Evolutionary conservation across 1,139 yeast genomes (phyloP).

Genomic region (Blastobotrys arbuscula): DNA sequence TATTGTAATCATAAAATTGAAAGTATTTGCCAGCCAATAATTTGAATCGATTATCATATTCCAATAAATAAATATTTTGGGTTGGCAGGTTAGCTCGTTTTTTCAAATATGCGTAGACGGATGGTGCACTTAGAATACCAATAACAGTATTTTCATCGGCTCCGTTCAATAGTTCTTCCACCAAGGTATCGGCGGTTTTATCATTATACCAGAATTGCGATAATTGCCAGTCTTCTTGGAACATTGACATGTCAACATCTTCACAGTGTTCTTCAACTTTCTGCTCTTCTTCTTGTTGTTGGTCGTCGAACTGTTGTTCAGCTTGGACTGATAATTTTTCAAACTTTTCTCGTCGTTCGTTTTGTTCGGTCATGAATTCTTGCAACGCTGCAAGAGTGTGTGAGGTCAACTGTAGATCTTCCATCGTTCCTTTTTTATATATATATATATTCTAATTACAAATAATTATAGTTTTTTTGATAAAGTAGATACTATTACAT

Average conservation of each 20-base stretch:
- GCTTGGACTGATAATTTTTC: constrained; percentile 52
- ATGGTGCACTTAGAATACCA: constrained; percentile 82
- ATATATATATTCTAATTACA: too few species aligned
- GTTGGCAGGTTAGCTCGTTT: constrained; percentile 39
- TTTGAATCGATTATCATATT: constrained; percentile 70
- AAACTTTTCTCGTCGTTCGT: constrained; percentile 54
- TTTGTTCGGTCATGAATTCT: constrained; percentile 66
- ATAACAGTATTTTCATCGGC: constrained; percentile 62
- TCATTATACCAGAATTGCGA: constrained; percentile 80
- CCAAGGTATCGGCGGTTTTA: constrained; percentile 60
- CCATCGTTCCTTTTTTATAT: constrained; percentile 21
- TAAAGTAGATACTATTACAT: neutral
- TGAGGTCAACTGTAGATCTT: constrained; percentile 44
- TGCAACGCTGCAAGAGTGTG: constrained; percentile 72
- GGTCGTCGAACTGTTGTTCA: constrained; percentile 42
- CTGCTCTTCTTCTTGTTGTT: constrained; percentile 10
- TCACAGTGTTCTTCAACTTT: constrained; percentile 12
- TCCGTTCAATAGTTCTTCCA: constrained; percentile 66
- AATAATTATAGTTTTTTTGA: neutral
- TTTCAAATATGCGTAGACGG: constrained; percentile 80
- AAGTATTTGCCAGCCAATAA: constrained; percentile 65
- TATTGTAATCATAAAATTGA: constrained; percentile 66
- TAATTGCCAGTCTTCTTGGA: constrained; percentile 89
- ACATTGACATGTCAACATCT: constrained; percentile 50
- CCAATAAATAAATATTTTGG: constrained; percentile 58